These are phyloP conservation scores for Platanus orientalis DNA, from an alignment of 164 flowering plant genomes.

Conservation along the genomic window DNA sequence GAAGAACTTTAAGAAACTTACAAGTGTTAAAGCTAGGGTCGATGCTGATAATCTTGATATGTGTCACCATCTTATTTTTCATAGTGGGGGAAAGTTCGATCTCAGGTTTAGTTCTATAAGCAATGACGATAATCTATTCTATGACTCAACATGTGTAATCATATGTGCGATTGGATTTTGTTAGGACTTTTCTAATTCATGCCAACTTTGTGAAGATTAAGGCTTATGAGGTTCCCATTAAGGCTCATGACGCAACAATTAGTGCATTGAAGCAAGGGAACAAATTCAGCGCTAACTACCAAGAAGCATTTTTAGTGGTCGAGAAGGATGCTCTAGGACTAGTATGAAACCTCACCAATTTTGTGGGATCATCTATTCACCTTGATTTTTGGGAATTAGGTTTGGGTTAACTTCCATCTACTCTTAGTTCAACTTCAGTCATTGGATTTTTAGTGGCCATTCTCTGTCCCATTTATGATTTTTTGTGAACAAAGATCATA, in stretches of 20 bases:
- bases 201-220: conserved; percentile 57
- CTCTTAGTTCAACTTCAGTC: no score
- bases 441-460: no score
- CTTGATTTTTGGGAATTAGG: no score
- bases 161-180: conserved; percentile 75
- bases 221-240: conserved; percentile 59
- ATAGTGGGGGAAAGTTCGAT: conserved; percentile 80
- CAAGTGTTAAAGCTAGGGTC: conserved; percentile 43
- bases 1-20: conserved; percentile 50
- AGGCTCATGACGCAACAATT: conserved; percentile 78
- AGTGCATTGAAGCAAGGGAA: conserved; percentile 43
- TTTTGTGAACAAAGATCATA: no score
- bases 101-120: conserved; percentile 75
- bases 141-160: conserved; percentile 71
- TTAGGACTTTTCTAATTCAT: conserved; percentile 67
- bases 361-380: no score
- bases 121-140: conserved; percentile 60
- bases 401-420: no score
- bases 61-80: conserved; percentile 82
- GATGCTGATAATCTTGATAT: no score
- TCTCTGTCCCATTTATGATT: no score
- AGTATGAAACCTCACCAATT: no score
- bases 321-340: conserved; percentile 69
- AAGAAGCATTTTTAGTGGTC: conserved; percentile 57
- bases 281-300: conserved; percentile 42